These are phyloP conservation scores for Globisporangium lucens DNA, from an alignment of 352 stramenopile genomes.

Conservation along the genomic window DNA sequence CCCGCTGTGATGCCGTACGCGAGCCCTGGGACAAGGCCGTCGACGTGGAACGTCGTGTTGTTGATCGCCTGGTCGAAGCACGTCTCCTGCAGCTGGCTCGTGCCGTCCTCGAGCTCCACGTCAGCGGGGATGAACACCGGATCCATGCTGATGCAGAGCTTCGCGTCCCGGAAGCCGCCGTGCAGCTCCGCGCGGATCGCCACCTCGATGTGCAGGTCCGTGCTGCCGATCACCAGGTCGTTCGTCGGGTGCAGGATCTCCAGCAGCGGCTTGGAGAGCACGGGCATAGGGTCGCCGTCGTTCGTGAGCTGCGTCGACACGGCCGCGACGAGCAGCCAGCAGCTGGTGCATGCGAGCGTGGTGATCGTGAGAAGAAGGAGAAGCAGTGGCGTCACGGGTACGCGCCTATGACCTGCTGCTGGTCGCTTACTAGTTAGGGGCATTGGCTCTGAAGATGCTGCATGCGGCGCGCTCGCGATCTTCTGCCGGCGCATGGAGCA, in stretches of 20 bases:
- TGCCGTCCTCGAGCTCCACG: slow-evolving; percentile 28
- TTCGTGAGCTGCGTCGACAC: slow-evolving; percentile 26
- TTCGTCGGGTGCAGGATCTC: slow-evolving; percentile 64
- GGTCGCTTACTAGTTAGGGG: neutral
- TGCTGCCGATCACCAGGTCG: slow-evolving; percentile 37
- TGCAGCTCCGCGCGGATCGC: slow-evolving; percentile 38
- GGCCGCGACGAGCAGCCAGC: neutral
- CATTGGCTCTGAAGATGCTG: neutral
- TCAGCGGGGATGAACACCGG: slow-evolving; percentile 39
- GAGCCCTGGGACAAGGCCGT: slow-evolving; percentile 49
- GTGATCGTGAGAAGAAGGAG: neutral
- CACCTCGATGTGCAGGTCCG: slow-evolving; percentile 56
- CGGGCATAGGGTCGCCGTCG: slow-evolving; percentile 28
- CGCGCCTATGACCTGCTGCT: neutral
- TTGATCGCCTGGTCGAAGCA: slow-evolving; percentile 60
- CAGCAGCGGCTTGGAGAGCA: slow-evolving; percentile 27
- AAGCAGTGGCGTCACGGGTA: neutral
- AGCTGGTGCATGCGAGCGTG: neutral
- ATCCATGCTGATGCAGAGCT: slow-evolving; percentile 61
- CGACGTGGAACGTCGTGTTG: slow-evolving; percentile 52
- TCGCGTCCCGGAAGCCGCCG: slow-evolving; percentile 21
- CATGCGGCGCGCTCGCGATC: neutral
- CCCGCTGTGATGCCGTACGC: slow-evolving; percentile 52
- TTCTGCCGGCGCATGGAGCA: neutral
- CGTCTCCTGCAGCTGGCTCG: slow-evolving; percentile 36